Evolutionary conservation across 2,329 filamentous ascomycete genomes (phyloP), one percentile per base, ranked within the genome.

Genomic region (Chaetomium sp.): DNA sequence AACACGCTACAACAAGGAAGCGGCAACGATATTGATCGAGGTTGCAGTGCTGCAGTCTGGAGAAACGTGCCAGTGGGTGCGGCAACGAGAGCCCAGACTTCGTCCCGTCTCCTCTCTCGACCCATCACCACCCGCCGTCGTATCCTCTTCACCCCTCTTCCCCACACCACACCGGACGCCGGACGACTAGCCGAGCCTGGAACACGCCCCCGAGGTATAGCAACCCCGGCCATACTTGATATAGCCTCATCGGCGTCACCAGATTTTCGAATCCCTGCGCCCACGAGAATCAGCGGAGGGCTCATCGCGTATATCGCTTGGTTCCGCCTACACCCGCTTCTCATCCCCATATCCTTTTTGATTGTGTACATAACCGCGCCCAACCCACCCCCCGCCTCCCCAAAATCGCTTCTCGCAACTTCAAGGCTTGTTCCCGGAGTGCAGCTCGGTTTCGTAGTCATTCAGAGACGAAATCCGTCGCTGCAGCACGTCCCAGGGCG

Each of bases 171-270:
- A 65, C 64, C 55, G 31, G 65, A 54, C 62, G 62, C 47, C 55
- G 57, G 59, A 33, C 31, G 57, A 57, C 51, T 45, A 47, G 51
- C 57, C 57, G 51, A 57, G 53, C 59, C 62, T 62, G 61, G 51
- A 54, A 58, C 57, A 33, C 55, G 62, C 45, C 61, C 55, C 63
- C 53, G 59, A 62, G 63, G 66, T 70, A 68, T 69, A 71, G 58
- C 49, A 51, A 31, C 51, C 21, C 54, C 61, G 53, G 58, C 64
- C 21, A 57, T 68, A n/a, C n/a, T n/a, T n/a, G n/a, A n/a, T n/a
- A 70, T 68, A 70, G 66, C 63, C 56, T 68, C 67, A 64, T 59
- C 63, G 63, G 60, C 62, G 65, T 67, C 64, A 64, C 64, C 53
- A 60, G 62, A 61, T 42, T 57, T 63, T 50, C 35, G 12, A 55